phyloP scores from a whole-genome alignment of 257 asterid species.

The Solanum medicagineum region DNA sequence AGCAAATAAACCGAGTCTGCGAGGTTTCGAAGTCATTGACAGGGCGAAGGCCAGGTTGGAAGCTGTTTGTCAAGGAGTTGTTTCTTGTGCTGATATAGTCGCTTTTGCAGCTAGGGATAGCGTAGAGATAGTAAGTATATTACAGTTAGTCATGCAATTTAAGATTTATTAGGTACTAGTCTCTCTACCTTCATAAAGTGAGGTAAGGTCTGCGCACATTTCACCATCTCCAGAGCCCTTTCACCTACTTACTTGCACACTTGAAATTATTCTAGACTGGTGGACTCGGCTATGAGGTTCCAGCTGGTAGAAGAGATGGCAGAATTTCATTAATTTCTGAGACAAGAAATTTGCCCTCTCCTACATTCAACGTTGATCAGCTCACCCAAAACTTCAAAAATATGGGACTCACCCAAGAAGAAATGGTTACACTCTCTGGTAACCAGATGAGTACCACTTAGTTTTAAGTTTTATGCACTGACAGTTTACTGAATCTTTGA shows the following conservation, averaged over 20 bases:
- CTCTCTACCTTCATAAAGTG: not conserved
- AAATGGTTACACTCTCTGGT: conserved; percentile 91
- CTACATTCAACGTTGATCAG: conserved; percentile 23
- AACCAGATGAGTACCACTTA: not conserved
- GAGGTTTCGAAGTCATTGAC: conserved; percentile 63
- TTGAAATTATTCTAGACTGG: conserved; percentile 24
- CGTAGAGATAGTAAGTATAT: conserved; percentile 39
- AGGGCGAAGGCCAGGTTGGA: conserved; percentile 48
- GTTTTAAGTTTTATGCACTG: not conserved
- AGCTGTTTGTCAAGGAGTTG: conserved; percentile 32
- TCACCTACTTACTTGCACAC: not conserved
- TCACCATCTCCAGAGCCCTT: not conserved
- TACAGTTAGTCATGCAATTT: not conserved
- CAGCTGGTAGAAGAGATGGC: conserved; percentile 79
- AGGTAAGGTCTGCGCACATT: not conserved
- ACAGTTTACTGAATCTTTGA: not conserved
- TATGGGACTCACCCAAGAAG: conserved; percentile 56
- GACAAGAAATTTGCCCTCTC: conserved; percentile 48
- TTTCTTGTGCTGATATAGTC: conserved; percentile 77
- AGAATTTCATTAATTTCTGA: conserved; percentile 40
- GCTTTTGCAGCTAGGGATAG: conserved; percentile 87
- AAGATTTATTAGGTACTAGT: not conserved
- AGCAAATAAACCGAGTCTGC: conserved; percentile 60
- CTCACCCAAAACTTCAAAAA: conserved; percentile 46
- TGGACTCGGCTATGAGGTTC: conserved; percentile 54